Conservation (phyloP, 768 basidiomycete genomes). For the Suillus bovinus region DNA sequence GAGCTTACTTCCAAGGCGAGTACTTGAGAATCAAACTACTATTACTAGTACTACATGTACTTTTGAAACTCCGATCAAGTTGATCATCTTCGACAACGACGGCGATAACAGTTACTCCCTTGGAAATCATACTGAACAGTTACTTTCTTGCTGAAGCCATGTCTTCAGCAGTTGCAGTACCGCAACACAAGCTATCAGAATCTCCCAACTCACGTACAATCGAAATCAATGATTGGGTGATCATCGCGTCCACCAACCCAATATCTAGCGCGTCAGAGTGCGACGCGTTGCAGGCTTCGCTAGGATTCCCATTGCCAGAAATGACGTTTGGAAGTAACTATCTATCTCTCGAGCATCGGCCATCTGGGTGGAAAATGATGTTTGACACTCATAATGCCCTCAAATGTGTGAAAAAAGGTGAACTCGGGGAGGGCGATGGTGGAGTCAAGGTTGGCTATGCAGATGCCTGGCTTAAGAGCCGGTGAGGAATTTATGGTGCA, state of each 20-base stretch:
- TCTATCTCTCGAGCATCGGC: constrained; percentile 64
- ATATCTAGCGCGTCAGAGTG: constrained; percentile 80
- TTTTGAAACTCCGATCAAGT: constrained; percentile 28
- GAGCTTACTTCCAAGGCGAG: neutral
- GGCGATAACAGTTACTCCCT: neutral
- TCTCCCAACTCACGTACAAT: constrained; percentile 71
- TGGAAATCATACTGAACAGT: neutral
- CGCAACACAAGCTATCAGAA: constrained; percentile 66
- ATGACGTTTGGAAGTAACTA: constrained; percentile 94
- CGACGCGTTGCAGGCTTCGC: constrained; percentile 61
- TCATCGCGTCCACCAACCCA: constrained; percentile 70
- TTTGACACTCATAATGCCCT: constrained; percentile 75
- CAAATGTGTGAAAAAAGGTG: constrained; percentile 69
- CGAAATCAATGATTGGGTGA: constrained; percentile 63
- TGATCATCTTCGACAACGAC: constrained; percentile 14
- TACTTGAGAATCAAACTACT: neutral
- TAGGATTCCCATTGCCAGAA: constrained; percentile 87
- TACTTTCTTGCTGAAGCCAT: constrained; percentile 29
- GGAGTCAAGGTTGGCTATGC: constrained; percentile 95
- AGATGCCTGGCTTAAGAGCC: constrained; percentile 89
- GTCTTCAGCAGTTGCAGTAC: constrained; percentile 48
- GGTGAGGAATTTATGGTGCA: constrained; percentile 44
- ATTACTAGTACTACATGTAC: neutral
- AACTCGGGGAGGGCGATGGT: constrained; percentile 79
- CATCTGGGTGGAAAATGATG: constrained; percentile 61